A percentile compares a stretch with the other conserved stretches of the same genome.
These are phyloP conservation scores for Aspergillus nidulans DNA, from an alignment of 495 filamentous ascomycete genomes.

Conservation along the genomic window DNA sequence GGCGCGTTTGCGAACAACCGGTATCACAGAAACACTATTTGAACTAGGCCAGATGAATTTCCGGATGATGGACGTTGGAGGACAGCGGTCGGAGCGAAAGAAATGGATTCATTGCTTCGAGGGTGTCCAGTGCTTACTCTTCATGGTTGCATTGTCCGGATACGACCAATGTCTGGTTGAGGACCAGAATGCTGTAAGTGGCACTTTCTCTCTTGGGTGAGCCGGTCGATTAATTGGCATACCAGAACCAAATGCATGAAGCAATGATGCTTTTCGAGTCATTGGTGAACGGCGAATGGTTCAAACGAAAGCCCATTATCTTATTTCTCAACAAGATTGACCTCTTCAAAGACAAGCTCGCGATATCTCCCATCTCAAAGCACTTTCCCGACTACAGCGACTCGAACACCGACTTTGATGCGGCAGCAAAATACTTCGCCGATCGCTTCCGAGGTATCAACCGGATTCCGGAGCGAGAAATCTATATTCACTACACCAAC, in stretches of 20 bases:
- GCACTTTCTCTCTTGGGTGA: background rate
- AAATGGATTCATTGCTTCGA: conserved; percentile 99
- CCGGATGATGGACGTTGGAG: conserved; percentile 98
- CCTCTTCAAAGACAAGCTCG: conserved; percentile 87
- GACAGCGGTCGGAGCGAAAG: conserved; percentile 94
- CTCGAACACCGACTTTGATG: conserved; percentile 48
- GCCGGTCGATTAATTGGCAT: background rate
- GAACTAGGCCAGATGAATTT: conserved; percentile 93
- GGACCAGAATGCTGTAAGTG: conserved; percentile 90
- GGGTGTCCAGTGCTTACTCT: conserved; percentile 88
- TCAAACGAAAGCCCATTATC: conserved; percentile 91
- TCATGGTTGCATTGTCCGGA: conserved; percentile 92
- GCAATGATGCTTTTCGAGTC: conserved; percentile 97
- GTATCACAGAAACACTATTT: conserved; percentile 96
- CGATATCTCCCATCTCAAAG: conserved; percentile 71
- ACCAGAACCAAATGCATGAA: conserved; percentile 99
- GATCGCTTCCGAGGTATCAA: conserved; percentile 86
- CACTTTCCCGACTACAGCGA: conserved; percentile 92
- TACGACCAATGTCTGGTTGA: conserved; percentile 97
- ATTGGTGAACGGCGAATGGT: conserved; percentile 96
- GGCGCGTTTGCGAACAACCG: conserved; percentile 87
- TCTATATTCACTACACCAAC: conserved; percentile 91
- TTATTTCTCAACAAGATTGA: conserved; percentile 99
- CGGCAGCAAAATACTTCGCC: conserved; percentile 79
- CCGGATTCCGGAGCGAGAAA: conserved; percentile 77